phyloP scores from a whole-genome alignment of 345 rosid species.

The Salix udensis region DNA sequence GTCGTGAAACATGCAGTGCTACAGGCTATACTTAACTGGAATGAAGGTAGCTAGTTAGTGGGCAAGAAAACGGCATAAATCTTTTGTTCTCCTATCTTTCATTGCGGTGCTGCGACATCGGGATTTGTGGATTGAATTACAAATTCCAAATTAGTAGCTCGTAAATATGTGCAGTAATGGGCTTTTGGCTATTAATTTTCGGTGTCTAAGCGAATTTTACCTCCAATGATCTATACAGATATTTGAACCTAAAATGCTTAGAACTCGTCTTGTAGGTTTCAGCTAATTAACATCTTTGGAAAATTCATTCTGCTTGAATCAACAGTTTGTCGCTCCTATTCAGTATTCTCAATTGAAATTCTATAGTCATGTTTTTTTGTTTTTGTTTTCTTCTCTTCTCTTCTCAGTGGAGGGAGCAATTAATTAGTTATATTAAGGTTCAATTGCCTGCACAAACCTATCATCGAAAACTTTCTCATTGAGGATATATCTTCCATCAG shows the following conservation, averaged over 20 bases:
- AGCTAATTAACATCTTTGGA: neutral
- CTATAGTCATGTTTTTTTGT: too few species aligned
- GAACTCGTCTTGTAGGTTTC: neutral
- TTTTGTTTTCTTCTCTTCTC: too few species aligned
- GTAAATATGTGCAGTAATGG: neutral
- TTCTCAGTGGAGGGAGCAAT: too few species aligned
- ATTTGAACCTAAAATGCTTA: neutral
- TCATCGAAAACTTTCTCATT: too few species aligned
- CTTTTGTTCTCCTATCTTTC: neutral
- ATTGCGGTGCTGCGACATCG: neutral
- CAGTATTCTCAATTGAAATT: too few species aligned
- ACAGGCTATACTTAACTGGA: constrained; percentile 65
- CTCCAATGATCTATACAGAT: neutral
- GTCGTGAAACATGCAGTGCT: constrained; percentile 69
- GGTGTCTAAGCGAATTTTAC: neutral
- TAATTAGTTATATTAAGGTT: too few species aligned
- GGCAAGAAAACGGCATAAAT: neutral
- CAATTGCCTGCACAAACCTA: too few species aligned
- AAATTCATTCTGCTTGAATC: neutral
- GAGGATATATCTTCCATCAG: too few species aligned
- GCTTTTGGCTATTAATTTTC: neutral
- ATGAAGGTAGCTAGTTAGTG: constrained; percentile 15
- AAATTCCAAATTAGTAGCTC: neutral
- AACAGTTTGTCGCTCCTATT: neutral
- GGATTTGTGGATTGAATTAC: neutral